Percentiles rank a stretch among this genome's conserved stretches.
phyloP scores from a whole-genome alignment of 2,329 filamentous ascomycete genomes.

The Trichoderma lentiforme region DNA sequence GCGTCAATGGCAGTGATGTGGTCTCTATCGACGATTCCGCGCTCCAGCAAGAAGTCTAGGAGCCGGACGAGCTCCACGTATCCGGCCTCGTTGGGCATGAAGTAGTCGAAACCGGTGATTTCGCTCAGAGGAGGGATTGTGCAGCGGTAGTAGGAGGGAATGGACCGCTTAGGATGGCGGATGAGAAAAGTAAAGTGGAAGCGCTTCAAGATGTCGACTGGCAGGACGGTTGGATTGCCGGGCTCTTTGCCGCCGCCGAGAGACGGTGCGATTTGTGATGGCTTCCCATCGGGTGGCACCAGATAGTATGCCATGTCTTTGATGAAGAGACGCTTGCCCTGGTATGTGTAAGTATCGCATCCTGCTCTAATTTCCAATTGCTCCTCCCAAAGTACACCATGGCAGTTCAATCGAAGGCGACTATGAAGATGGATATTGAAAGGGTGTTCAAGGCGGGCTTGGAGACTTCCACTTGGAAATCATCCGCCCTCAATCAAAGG shows the following conservation, averaged over 20 bases:
- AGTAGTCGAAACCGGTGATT: slow-evolving; percentile 80
- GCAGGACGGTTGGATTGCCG: slow-evolving; percentile 82
- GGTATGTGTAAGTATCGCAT: slow-evolving; percentile 27
- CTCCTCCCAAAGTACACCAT: neutral
- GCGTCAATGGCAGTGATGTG: slow-evolving; percentile 86
- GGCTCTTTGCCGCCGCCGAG: slow-evolving; percentile 63
- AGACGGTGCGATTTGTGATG: slow-evolving; percentile 73
- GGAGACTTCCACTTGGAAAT: neutral
- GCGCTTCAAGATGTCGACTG: slow-evolving; percentile 65
- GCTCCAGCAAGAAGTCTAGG: slow-evolving; percentile 76
- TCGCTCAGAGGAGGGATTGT: slow-evolving; percentile 81
- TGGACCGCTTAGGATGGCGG: slow-evolving; percentile 85
- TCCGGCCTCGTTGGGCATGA: slow-evolving; percentile 84
- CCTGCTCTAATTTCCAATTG: neutral
- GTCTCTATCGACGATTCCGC: slow-evolving; percentile 67
- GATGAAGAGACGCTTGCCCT: slow-evolving; percentile 94
- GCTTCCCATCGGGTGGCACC: slow-evolving; percentile 67
- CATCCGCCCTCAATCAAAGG: neutral
- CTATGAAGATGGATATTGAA: neutral
- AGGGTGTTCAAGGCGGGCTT: neutral
- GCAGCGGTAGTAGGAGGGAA: slow-evolving; percentile 93
- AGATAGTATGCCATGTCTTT: slow-evolving; percentile 97
- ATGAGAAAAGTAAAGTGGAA: slow-evolving; percentile 98
- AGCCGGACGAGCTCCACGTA: slow-evolving; percentile 83
- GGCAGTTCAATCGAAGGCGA: neutral